Percentiles rank a stretch among this genome's conserved stretches.
These are phyloP conservation scores for Daldinia decipiens DNA, from an alignment of 495 filamentous ascomycete species.

Conservation along the genomic window DNA sequence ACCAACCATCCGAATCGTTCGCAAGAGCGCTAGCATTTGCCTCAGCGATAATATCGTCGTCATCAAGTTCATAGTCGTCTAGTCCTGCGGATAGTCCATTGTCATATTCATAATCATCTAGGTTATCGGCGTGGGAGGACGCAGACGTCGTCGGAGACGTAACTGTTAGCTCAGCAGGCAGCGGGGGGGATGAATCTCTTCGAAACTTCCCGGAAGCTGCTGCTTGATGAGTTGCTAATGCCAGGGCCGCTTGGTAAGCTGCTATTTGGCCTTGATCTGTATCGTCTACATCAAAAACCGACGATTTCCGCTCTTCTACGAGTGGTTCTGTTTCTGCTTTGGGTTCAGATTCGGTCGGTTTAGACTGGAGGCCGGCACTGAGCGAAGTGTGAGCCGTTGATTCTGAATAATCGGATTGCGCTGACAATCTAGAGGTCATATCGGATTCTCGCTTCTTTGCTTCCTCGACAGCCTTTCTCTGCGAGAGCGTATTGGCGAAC, in stretches of 20 bases:
- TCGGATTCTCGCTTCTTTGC: constrained; percentile 53
- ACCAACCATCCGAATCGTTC: constrained; percentile 90
- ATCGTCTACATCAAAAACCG: constrained; percentile 26
- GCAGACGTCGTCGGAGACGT: constrained; percentile 56
- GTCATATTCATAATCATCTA: constrained; percentile 64
- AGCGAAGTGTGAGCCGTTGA: constrained; percentile 53
- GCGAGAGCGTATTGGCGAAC: constrained; percentile 57
- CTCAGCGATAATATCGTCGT: constrained; percentile 91
- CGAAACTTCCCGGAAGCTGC: constrained; percentile 75
- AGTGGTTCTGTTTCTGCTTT: constrained; percentile 15
- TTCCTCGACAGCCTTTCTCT: constrained; percentile 43
- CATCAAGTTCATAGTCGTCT: constrained; percentile 73
- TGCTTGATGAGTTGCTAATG: constrained; percentile 78
- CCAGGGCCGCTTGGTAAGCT: constrained; percentile 83
- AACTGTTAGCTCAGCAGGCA: constrained; percentile 59
- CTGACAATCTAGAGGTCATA: constrained; percentile 50
- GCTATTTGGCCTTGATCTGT: constrained; percentile 67
- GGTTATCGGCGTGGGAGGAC: constrained; percentile 47
- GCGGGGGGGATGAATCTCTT: constrained; percentile 65
- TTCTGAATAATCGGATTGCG: constrained; percentile 53
- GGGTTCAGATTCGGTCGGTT: constrained; percentile 16
- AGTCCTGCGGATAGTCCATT: constrained; percentile 58
- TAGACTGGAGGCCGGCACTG: constrained; percentile 45
- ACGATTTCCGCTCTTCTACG: constrained; percentile 39
- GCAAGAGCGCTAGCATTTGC: constrained; percentile 95